Base-by-base conservation (phyloP, 345 rosid genomes). In the Camelina hispida region DNA sequence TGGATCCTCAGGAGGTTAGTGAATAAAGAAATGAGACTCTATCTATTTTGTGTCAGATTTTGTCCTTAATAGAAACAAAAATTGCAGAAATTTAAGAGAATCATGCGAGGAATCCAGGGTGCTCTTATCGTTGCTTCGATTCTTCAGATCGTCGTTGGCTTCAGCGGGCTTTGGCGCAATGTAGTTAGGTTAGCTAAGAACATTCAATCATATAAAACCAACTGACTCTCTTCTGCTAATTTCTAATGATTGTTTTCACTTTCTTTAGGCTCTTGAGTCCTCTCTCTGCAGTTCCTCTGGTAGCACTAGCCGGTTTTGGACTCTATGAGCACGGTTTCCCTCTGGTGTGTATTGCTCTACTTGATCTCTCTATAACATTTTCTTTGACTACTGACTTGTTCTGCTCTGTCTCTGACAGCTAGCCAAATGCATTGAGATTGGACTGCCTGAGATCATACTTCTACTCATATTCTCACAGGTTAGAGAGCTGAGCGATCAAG, bases 121-220 rank as follows among this genome's bases (percentile, higher is more conserved):
- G 85, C 97, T 4, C 91, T 95, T 53, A 91, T 95, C 53, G 97
- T 95, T 74, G 93, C 97, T 69, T 95, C 99, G n/a, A 84, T 91
- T 74, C 89, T 95, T 20, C 99, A 95, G 74, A 88, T 95, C 46
- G 88, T 95, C 5, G 40, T 91, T 55, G 99, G 99, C 62, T 95
- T 95, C 83, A 95, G 99, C 47, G 99, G 99, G 46, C 92, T 95
- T 35, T 95, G 99, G 99, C 86, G 99, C 25, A 95, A 95, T 81
- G 97, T 91, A 77, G 88, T 89, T 28, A 91, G 97, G 98, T 87
- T 81, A 69, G 75, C 70, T 63, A 52, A 63, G 53, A 70, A 38
- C 18, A 17, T 6, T 63, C 17, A 30, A 17, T 47, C 30, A 46
- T n/a, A 68, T n/a, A 42, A 3, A 22, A 54, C 9, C 0, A 30